These are phyloP conservation scores for Kluyveromyces nonfermentans DNA, from an alignment of 805 yeast genomes.

Conservation along the genomic window DNA sequence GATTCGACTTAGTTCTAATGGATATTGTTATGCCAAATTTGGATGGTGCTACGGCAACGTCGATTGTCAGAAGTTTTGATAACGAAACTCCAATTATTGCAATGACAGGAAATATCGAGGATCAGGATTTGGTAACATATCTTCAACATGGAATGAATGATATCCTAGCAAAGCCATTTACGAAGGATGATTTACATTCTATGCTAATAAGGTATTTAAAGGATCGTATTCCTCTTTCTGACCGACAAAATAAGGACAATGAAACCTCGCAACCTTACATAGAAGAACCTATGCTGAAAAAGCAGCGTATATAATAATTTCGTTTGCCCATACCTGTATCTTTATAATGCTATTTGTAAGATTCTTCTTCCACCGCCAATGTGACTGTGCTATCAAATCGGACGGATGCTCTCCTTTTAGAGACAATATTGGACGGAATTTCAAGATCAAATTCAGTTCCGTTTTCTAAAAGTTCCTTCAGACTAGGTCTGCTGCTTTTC, in stretches of 20 bases:
- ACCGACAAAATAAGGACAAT: slow-evolving; percentile 9
- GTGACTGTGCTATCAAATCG: slow-evolving; percentile 55
- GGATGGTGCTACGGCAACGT: slow-evolving; percentile 86
- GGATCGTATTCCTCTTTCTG: slow-evolving; percentile 34
- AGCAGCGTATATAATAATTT: slow-evolving; percentile 17
- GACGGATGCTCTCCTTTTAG: slow-evolving; percentile 53
- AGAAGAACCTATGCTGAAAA: slow-evolving; percentile 17
- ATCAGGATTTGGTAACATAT: slow-evolving; percentile 70
- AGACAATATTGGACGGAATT: slow-evolving; percentile 30
- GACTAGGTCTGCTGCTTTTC: slow-evolving; percentile 29
- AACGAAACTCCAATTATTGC: slow-evolving; percentile 84
- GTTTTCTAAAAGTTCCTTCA: slow-evolving; percentile 39
- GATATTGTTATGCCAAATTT: slow-evolving; percentile 85
- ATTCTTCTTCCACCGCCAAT: slow-evolving; percentile 34
- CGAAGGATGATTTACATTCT: slow-evolving; percentile 72
- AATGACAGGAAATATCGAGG: slow-evolving; percentile 85
- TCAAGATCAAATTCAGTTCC: slow-evolving; percentile 41
- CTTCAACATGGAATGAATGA: slow-evolving; percentile 86
- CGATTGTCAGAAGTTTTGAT: slow-evolving; percentile 78
- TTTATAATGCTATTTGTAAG: background rate
- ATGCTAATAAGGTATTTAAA: slow-evolving; percentile 68
- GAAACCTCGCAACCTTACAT: background rate
- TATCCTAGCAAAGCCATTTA: slow-evolving; percentile 88
- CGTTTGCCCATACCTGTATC: background rate
- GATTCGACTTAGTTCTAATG: slow-evolving; percentile 73